phyloP scores from a whole-genome alignment of 495 filamentous ascomycete genomes.

The Pseudevernia furfuracea region DNA sequence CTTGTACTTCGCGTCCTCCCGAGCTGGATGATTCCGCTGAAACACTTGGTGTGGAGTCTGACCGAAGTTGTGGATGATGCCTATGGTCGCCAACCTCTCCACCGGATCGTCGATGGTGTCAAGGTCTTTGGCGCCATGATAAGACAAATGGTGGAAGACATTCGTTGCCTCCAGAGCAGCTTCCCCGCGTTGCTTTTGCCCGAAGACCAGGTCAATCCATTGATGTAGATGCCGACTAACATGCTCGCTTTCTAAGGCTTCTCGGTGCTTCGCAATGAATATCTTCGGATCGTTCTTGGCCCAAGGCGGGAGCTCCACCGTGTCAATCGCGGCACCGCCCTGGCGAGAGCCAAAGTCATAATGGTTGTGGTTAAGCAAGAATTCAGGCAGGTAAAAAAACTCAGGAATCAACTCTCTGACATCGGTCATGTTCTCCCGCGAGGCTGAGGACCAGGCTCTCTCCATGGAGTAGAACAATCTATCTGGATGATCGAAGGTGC shows the following conservation, averaged over 20 bases:
- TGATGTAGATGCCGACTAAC: constrained; percentile 84
- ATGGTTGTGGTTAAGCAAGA: constrained; percentile 80
- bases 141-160: constrained; percentile 91
- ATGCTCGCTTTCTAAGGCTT: constrained; percentile 89
- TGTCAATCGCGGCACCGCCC: constrained; percentile 70
- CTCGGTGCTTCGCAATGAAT: constrained; percentile 88
- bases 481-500: constrained; percentile 93
- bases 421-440: constrained; percentile 82
- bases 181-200: constrained; percentile 89
- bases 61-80: constrained; percentile 97
- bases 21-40: constrained; percentile 62
- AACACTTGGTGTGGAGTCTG: constrained; percentile 96
- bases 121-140: constrained; percentile 86
- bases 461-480: constrained; percentile 89
- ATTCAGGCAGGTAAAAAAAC: constrained; percentile 94
- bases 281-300: constrained; percentile 94
- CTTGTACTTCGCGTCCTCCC: constrained; percentile 57
- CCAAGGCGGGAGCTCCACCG: constrained; percentile 85
- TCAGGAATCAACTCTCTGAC: constrained; percentile 91
- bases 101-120: constrained; percentile 84
- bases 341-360: constrained; percentile 90
- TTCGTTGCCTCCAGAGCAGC: constrained; percentile 86
- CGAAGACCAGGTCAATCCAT: constrained; percentile 96
- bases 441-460: constrained; percentile 86
- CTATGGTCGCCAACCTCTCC: constrained; percentile 77